Base-by-base conservation (phyloP, 1,139 yeast genomes). In the Hemisphaericaspora xylanilytica region DNA sequence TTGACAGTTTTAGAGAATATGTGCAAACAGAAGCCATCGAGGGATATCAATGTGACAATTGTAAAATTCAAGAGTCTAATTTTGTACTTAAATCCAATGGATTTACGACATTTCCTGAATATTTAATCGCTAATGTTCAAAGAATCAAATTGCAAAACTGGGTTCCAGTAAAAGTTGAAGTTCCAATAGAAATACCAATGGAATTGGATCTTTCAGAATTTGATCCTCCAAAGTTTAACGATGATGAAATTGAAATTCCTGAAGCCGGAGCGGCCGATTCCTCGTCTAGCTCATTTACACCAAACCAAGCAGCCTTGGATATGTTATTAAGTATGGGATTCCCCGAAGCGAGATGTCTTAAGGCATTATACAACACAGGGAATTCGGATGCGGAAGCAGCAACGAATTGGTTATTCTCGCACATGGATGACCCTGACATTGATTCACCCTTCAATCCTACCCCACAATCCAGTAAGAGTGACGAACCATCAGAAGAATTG, bases 351-450 rank as follows among this genome's bases (percentile, higher is more conserved):
- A 73, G 94, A 35, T 73, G 83, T 32, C 67, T 70, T 25, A 79
- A 81, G 52, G 96, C 92, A 0, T 66, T 92, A 24, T 81, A 72
- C 51, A 62, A 75, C 28, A 87, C 95, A 0, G 94, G 89, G 0
- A 89, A 87, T 51, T 51, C 58, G 3, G 67, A 67, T 36, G 70
- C 86, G 0, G 97, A 92, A 50, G 73, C 71, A 4, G 96, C 97
- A 0, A 82, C 87, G 85, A 86, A 87, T 52, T 89, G 97, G 96
- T 57, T 94, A 8, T 82, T 90, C 55, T 83, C 75, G 20, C 96
- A 90, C 53, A 79, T 87, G 82, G 97, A 89, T 21, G 96, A 89
- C 53, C 59, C 81, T 1, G 87, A 80, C 50, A 75, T 88, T 37
- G 95, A 90, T 57, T 78, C 63, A 8, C 85, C 88, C 1, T 69